These are phyloP conservation scores for Xylaria sp. DNA, from an alignment of 2,329 filamentous ascomycete species.

Conservation along the genomic window DNA sequence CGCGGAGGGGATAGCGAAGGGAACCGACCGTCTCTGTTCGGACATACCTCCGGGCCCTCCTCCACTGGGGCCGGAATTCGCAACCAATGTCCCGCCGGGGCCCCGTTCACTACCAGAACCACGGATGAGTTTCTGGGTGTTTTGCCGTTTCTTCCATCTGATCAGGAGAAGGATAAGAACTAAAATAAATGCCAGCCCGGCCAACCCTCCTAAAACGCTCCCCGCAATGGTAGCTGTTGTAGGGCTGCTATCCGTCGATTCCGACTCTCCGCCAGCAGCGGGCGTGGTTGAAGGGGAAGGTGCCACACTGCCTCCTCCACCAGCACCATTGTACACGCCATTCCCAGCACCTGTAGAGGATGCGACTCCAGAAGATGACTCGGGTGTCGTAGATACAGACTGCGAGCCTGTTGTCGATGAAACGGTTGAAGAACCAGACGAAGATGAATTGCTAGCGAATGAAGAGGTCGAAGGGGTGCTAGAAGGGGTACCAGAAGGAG, in stretches of 20 bases:
- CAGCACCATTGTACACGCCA: slow-evolving; percentile 22
- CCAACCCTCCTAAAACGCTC: slow-evolving; percentile 60
- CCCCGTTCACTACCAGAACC: slow-evolving; percentile 43
- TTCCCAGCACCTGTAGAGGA: slow-evolving; percentile 19
- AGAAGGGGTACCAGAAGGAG: no score
- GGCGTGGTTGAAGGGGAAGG: slow-evolving; percentile 32
- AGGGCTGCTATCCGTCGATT: slow-evolving; percentile 25
- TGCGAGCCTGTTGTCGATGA: slow-evolving; percentile 19
- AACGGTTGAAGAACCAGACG: slow-evolving; percentile 11
- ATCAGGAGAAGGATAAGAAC: slow-evolving; percentile 57
- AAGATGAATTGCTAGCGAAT: slow-evolving; percentile 15
- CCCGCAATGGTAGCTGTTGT: slow-evolving; percentile 51
- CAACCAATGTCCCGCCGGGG: slow-evolving; percentile 37
- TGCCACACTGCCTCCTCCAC: slow-evolving; percentile 29
- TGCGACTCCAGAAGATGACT: slow-evolving; percentile 14
- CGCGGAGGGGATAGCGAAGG: slow-evolving; percentile 52
- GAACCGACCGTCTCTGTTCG: slow-evolving; percentile 44
- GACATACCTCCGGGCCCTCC: slow-evolving; percentile 44
- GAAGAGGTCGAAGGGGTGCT: slow-evolving; percentile 24
- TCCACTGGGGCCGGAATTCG: slow-evolving; percentile 33
- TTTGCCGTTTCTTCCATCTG: slow-evolving; percentile 57
- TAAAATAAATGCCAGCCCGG: slow-evolving; percentile 60
- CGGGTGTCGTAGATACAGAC: slow-evolving; percentile 14
- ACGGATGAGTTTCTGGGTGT: slow-evolving; percentile 46
- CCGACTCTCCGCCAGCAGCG: slow-evolving; percentile 22